Conservation (phyloP, 2,329 filamentous ascomycete species). For the Polytolypa hystricis region DNA sequence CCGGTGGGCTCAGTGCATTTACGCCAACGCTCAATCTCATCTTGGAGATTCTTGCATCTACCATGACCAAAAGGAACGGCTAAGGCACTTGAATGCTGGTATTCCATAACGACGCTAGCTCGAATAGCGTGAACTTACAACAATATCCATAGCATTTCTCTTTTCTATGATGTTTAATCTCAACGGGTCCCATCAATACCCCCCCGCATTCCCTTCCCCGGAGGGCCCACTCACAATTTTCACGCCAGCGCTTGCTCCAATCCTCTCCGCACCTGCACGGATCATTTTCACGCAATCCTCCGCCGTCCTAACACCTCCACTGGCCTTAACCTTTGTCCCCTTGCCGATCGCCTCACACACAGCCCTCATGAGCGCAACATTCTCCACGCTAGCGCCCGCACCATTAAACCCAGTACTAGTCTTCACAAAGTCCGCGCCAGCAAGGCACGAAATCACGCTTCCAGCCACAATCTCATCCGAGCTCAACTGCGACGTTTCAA, state of each 20-base stretch:
- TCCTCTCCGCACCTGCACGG: constrained; percentile 43
- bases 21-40: too few species aligned
- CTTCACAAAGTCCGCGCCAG: constrained; percentile 49
- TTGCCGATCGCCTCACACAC: constrained; percentile 34
- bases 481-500: constrained; percentile 46
- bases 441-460: constrained; percentile 40
- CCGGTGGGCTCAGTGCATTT: too few species aligned
- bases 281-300: constrained; percentile 44
- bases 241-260: constrained; percentile 47
- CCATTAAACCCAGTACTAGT: constrained; percentile 51
- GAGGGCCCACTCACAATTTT: constrained; percentile 36
- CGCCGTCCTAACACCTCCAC: constrained; percentile 43
- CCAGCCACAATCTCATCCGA: constrained; percentile 42
- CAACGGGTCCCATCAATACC: too few species aligned
- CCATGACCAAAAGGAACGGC: too few species aligned
- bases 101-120: too few species aligned
- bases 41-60: too few species aligned
- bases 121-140: too few species aligned
- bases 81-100: too few species aligned
- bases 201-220: constrained; percentile 10
- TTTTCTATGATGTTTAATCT: too few species aligned
- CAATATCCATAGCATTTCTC: too few species aligned
- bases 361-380: constrained; percentile 45
- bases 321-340: constrained; percentile 45
- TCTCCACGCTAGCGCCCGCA: constrained; percentile 40